Evolutionary conservation across 371 early-diverging fungal genomes (phyloP), one percentile per base, ranked within the genome.

Genomic region (Lichtheimia ornata): DNA sequence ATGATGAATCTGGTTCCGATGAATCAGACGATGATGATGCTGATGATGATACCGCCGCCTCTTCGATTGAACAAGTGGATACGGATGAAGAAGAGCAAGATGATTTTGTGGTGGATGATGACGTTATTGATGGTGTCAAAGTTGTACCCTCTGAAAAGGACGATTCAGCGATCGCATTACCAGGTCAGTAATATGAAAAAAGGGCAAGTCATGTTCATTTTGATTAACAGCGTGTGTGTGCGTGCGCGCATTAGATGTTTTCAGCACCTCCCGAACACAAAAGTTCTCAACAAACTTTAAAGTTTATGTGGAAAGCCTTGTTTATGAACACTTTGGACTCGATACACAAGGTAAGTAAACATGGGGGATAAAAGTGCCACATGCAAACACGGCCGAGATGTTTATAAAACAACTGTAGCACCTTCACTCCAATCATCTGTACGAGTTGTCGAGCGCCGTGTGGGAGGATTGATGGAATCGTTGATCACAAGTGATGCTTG

Each of bases 401-500:
- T 53, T 49, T 49, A 47, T 57, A 50, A 43, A 47, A 52, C 25
- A 42, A 55, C 30, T 35, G 35, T 50, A 66, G 66, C 53, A 24
- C 42, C 53, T 7, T 62, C 61, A 25, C 62, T 58, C 14, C 58
- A 58, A 43, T 40, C 24, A 12, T 59, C 66, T 22, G 24, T 58
- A n/a, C 30, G 49, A 17, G 62, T 35, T 7, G 66, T 66, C 53
- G 66, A 66, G 12, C 66, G 62, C 18, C 57, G 62, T 20, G 57
- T 62, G 20, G 47, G 45, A 53, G 62, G 62, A 2, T 66, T 49
- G n/a, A 25, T 22, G 27, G 62, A 61, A 3, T 66, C 66, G 4
- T 22, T 62, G 25, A 30, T 66, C 30, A 50, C 61, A 18, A 66
- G 66, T 58, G 66, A 66, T 58, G 61, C 66, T 44, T 66, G 66